phyloP scores from a whole-genome alignment of 2,329 filamentous ascomycete genomes.

The Penicillium sp. region DNA sequence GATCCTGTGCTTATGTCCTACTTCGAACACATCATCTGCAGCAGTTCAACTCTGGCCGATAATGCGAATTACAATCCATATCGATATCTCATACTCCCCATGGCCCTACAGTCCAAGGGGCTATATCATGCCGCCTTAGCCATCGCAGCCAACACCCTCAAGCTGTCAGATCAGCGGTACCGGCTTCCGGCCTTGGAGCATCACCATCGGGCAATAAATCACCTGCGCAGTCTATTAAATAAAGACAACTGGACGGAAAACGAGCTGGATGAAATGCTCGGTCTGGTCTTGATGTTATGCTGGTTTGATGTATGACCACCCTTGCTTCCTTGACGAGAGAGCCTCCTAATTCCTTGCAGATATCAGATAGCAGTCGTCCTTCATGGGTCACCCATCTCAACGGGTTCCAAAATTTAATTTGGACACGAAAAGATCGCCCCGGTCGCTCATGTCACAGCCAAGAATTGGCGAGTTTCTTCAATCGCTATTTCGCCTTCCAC shows the following conservation, averaged over 20 bases:
- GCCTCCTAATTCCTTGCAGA: constrained; percentile 10
- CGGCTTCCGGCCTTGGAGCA: constrained; percentile 23
- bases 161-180: constrained; percentile 19
- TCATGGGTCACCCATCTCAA: constrained; percentile 27
- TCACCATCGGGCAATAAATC: constrained; percentile 8
- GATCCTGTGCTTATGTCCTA: constrained; percentile 23
- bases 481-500: constrained; percentile 27
- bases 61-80: constrained; percentile 28
- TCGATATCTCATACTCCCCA: constrained; percentile 27
- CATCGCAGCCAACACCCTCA: constrained; percentile 24
- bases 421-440: constrained; percentile 10
- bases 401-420: constrained; percentile 22
- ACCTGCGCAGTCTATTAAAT: constrained; percentile 7
- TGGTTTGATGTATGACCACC: constrained; percentile 19
- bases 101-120: constrained; percentile 24
- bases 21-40: constrained; percentile 26
- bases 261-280: constrained; percentile 26
- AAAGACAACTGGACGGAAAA: constrained; percentile 7
- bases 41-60: constrained; percentile 26
- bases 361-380: constrained; percentile 26
- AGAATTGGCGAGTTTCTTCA: constrained; percentile 22
- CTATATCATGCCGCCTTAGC: constrained; percentile 27
- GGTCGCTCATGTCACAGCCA: constrained; percentile 15
- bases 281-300: constrained; percentile 26
- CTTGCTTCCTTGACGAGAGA: neutral